Percentiles rank a stretch among this genome's conserved stretches.
These are phyloP conservation scores for Astragalus membranaceus DNA, from an alignment of 306 rosid genomes.

Conservation along the genomic window DNA sequence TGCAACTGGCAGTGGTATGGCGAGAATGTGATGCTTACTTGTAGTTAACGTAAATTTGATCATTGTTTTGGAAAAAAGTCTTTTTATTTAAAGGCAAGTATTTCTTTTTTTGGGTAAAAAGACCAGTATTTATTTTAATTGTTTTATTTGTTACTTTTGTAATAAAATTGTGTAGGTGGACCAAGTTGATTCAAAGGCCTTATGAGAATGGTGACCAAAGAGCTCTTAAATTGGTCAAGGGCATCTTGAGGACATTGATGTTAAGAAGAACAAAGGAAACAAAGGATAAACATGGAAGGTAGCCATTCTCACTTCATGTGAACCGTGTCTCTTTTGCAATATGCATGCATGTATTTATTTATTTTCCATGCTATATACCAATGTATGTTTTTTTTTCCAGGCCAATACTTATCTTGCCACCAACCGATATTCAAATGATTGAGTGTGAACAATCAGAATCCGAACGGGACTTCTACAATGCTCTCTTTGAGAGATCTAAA, in stretches of 20 bases:
- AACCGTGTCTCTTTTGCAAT: background rate
- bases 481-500: constrained; percentile 71
- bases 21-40: background rate
- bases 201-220: constrained; percentile 61
- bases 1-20: constrained; percentile 79
- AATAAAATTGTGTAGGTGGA: constrained; percentile 49
- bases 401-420: constrained; percentile 78
- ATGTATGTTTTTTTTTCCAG: constrained; percentile 32
- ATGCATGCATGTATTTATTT: background rate
- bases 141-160: background rate
- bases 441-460: constrained; percentile 77
- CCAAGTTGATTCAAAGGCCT: constrained; percentile 73
- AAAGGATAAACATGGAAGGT: constrained; percentile 77
- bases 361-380: background rate
- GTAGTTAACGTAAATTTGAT: background rate
- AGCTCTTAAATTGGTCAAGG: constrained; percentile 66
- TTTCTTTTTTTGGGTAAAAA: background rate
- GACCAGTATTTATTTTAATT: background rate
- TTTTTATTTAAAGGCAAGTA: background rate
- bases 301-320: constrained; percentile 3
- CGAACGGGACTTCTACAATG: constrained; percentile 69
- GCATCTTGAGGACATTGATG: constrained; percentile 73
- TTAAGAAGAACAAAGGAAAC: constrained; percentile 78
- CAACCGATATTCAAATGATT: constrained; percentile 56
- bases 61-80: background rate